Base-by-base conservation (phyloP, 208 protist species). In the Trypanosoma scelopori region DNA sequence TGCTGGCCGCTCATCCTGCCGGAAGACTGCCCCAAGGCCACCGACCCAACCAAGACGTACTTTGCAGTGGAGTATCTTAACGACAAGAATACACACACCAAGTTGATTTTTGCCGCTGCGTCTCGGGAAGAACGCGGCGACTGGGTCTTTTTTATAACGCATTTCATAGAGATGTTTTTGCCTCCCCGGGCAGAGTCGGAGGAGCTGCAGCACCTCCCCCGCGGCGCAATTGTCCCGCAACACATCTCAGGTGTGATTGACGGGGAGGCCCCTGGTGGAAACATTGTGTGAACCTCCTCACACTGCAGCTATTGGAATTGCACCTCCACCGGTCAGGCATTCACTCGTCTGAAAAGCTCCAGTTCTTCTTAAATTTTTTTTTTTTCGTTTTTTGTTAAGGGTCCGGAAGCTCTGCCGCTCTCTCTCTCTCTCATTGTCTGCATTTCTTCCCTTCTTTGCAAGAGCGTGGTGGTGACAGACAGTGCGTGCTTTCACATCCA, bases 121-220 rank as follows among this genome's bases (percentile, higher is more conserved):
- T 74, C 60, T 15, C 18, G 56, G 11, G 64, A 32, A 35, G 82
- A 85, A 67, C 71, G 84, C 30, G 56, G 83, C 60, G 74, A 59
- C 43, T 93, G 87, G 82, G 84, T 90, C 50, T 49, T 65, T 50
- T 70, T 88, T 57, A 57, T 90, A 18, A 87, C 78, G 20, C 76
- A 82, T 57, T 93, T 89, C 71, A 81, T 89, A 11, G 80, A 85
- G 45, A 46, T 88, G 3, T 93, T 81, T 61, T 72, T 93, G 23
- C 48, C 79, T 0, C 74, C 71, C 13, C 69, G 81, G 0, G 69
- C 74, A 11, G 81, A 89, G 58, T 87, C 77, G n/a, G 66, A 87
- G 68, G 71, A 77, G 53, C 61, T 87, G 56, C 69, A 82, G 65
- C 47, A 70, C 46, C 41, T 76, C 41, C 30, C 37, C 5, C 62